A percentile compares a stretch with the other conserved stretches of the same genome.
phyloP scores from a whole-genome alignment of 1,284 basidiomycete species.

The Austroboletus niveus region DNA sequence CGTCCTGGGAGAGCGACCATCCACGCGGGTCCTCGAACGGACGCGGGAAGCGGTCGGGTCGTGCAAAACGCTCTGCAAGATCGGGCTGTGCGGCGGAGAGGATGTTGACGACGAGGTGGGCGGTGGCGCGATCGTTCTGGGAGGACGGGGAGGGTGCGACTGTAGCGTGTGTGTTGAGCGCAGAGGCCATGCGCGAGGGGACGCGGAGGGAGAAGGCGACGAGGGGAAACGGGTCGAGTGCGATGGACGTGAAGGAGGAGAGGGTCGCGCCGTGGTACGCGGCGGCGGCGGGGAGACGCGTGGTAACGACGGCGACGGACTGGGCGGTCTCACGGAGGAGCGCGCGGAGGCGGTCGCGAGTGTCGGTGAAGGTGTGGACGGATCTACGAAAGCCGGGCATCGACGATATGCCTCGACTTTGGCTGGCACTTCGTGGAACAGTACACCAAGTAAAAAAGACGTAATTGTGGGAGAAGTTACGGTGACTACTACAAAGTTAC shows the following conservation, averaged over 20 bases:
- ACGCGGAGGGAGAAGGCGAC: conserved; percentile 85
- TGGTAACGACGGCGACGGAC: conserved; percentile 61
- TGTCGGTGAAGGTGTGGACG: conserved; percentile 8
- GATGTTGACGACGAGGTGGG: conserved; percentile 66
- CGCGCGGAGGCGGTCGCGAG: conserved; percentile 27
- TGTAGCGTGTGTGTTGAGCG: conserved; percentile 48
- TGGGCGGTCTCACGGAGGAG: conserved; percentile 59
- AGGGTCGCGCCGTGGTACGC: conserved; percentile 83
- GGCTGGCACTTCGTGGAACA: no score
- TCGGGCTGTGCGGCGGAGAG: conserved; percentile 59
- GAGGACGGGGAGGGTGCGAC: conserved; percentile 44
- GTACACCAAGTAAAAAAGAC: background rate
- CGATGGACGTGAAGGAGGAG: conserved; percentile 89
- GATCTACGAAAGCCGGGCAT: background rate
- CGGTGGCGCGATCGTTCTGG: background rate
- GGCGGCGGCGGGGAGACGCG: conserved; percentile 36
- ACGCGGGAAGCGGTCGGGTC: conserved; percentile 57
- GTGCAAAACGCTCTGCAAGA: conserved; percentile 58
- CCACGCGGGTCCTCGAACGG: conserved; percentile 37
- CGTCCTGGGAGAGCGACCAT: conserved; percentile 43
- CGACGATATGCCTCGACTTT: no score
- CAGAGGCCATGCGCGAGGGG: conserved; percentile 82
- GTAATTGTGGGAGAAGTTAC: no score
- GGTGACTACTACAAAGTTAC: no score
- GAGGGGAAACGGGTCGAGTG: conserved; percentile 83